Percentiles rank a stretch among this genome's conserved stretches.
Conservation (phyloP, 495 filamentous ascomycete genomes). For the Penicillium salamii region DNA sequence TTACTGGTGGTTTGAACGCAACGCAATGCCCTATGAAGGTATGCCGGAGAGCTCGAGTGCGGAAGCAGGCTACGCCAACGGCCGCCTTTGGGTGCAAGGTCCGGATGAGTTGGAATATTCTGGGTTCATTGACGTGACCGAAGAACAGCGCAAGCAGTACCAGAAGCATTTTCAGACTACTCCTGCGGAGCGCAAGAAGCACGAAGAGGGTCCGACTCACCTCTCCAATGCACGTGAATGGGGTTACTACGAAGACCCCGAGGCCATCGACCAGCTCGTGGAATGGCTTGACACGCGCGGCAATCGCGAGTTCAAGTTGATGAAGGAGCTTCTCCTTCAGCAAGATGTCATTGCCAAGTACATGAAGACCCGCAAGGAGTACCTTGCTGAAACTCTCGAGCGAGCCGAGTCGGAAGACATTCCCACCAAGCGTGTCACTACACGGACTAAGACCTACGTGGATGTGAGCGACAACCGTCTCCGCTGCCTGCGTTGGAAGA, state of each 20-base stretch:
- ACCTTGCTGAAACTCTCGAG: conserved; percentile 55
- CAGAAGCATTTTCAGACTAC: conserved; percentile 69
- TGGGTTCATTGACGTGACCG: conserved; percentile 76
- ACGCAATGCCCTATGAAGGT: conserved; percentile 94
- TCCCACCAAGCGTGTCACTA: conserved; percentile 67
- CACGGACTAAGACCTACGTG: conserved; percentile 68
- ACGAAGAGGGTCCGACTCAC: conserved; percentile 80
- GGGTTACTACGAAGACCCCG: conserved; percentile 84
- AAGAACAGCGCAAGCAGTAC: conserved; percentile 61
- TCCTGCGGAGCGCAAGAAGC: conserved; percentile 77
- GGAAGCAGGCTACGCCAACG: conserved; percentile 85
- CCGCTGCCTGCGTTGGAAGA: conserved; percentile 79
- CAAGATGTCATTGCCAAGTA: conserved; percentile 71
- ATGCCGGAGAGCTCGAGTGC: conserved; percentile 86
- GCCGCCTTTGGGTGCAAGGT: conserved; percentile 92
- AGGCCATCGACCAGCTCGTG: conserved; percentile 71
- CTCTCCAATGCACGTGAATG: conserved; percentile 78
- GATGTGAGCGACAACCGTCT: conserved; percentile 51
- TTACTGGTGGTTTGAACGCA: conserved; percentile 98
- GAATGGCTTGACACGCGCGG: conserved; percentile 87
- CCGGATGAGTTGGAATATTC: conserved; percentile 85
- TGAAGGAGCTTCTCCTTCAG: conserved; percentile 78
- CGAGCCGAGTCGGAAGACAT: conserved; percentile 56
- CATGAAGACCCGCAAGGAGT: conserved; percentile 75
- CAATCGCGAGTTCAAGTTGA: conserved; percentile 74